Percentiles rank a stretch among this genome's conserved stretches.
Evolutionary conservation across 2,329 filamentous ascomycete species (phyloP).

Genomic region (Aureobasidium sp.): DNA sequence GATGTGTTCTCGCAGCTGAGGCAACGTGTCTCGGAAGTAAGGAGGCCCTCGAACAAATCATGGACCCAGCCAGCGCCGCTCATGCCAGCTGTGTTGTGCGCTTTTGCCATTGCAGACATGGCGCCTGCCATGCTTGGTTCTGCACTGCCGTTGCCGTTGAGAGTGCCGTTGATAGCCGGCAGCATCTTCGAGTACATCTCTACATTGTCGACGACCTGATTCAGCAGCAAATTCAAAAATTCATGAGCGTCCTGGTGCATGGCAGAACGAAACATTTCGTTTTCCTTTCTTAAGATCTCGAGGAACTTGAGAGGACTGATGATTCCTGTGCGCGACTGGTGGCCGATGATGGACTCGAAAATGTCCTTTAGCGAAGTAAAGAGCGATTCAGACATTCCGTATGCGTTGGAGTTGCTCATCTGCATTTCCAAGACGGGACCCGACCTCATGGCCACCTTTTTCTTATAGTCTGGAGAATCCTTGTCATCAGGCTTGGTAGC

Average conservation of each 20-base stretch:
- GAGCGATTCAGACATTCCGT: constrained; percentile 90
- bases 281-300: constrained; percentile 86
- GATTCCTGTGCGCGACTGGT: constrained; percentile 75
- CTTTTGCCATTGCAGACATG: constrained; percentile 20
- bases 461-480: constrained; percentile 94
- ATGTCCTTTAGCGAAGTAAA: constrained; percentile 96
- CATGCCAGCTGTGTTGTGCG: constrained; percentile 19
- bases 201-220: constrained; percentile 90
- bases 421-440: constrained; percentile 82
- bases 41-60: constrained; percentile 87
- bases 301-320: constrained; percentile 88
- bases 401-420: constrained; percentile 69
- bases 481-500: constrained; percentile 70
- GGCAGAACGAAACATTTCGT: constrained; percentile 93
- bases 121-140: constrained; percentile 14
- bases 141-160: constrained; percentile 21
- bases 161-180: constrained; percentile 22
- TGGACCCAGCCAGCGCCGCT: constrained; percentile 71
- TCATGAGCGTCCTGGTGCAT: constrained; percentile 99
- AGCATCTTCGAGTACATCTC: constrained; percentile 73
- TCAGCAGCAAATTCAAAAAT: constrained; percentile 90
- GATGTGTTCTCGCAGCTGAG: constrained; percentile 94
- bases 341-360: constrained; percentile 81
- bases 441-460: constrained; percentile 84
- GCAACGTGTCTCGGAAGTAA: constrained; percentile 95